Base-by-base conservation (phyloP, 257 asterid genomes). In the Eucommia ulmoides region DNA sequence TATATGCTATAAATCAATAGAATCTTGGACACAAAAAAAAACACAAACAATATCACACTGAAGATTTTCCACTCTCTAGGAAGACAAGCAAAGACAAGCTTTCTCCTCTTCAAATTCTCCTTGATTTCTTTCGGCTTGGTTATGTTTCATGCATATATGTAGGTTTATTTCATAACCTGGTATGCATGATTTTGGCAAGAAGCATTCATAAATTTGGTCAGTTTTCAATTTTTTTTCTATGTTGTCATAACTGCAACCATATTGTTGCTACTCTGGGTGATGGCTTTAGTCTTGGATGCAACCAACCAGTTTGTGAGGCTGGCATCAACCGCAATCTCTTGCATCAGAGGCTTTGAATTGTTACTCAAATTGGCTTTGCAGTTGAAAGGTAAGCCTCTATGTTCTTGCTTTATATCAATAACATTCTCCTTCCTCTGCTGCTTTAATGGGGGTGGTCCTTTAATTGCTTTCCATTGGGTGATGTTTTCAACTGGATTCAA, bases 401-500 rank as follows among this genome's bases (percentile, higher is more conserved):
- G 47, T 22, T 21, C 65, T 60, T 66, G 60, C 53, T 63, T 65
- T 23, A 64, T 33, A 17, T 41, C 41, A 51, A 8, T 22, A 22
- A 56, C 25, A 47, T 74, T 75, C 64, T 73, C 88, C 70, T 77
- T 73, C 44, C 16, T 35, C 52, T 56, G 70, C 8, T 50, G 56
- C 67, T 65, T 75, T 29, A 48, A 16, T 18, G 52, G 66, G 20
- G 56, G 60, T 46, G 33, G 65, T 47, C 70, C 92, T 59, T 78
- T 84, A 10, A 78, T 69, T 49, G 61, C 65, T 64, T 73, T 84
- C 91, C 93, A 84, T 54, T 84, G 83, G 41, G 69, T 53, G 56
- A 84, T 69, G 62, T 81, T 81, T 63, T 84, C 91, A 38, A 84
- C 77, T 44, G 84, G 91, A 68, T 53, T 75, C n/a, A 84, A 81